phyloP scores from a whole-genome alignment of 2,329 filamentous ascomycete genomes.

The Beauveria sp. region DNA sequence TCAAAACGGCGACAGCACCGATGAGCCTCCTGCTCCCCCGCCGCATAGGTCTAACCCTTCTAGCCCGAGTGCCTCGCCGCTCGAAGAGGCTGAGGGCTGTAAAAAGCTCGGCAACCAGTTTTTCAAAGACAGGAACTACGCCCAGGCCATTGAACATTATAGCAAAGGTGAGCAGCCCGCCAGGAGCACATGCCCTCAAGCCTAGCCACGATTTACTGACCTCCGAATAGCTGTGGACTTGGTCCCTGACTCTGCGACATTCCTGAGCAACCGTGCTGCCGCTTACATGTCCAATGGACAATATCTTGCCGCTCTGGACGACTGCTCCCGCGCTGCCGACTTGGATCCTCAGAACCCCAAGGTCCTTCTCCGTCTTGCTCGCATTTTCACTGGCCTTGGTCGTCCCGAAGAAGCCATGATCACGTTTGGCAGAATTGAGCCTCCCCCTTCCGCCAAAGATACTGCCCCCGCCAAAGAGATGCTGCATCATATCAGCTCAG shows the following conservation, averaged over 20 bases:
- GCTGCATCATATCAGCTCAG: conserved; percentile 72
- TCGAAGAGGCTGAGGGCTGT: conserved; percentile 80
- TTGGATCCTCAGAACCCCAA: conserved; percentile 82
- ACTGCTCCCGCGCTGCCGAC: conserved; percentile 75
- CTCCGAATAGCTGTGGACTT: conserved; percentile 77
- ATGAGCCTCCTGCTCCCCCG: conserved; percentile 56
- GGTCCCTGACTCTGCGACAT: conserved; percentile 78
- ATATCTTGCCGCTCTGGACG: conserved; percentile 73
- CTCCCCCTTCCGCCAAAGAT: conserved; percentile 77
- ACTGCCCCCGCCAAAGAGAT: conserved; percentile 76
- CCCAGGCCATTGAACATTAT: conserved; percentile 84
- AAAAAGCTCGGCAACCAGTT: conserved; percentile 93
- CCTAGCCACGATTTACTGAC: conserved; percentile 12
- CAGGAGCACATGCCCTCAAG: not conserved
- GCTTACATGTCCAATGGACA: conserved; percentile 84
- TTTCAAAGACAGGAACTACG: conserved; percentile 91
- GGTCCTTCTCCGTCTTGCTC: conserved; percentile 77
- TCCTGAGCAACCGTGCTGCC: conserved; percentile 89
- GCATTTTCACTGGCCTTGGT: conserved; percentile 83
- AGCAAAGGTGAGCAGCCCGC: conserved; percentile 64
- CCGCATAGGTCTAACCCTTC: conserved; percentile 61
- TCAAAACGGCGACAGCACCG: conserved; percentile 37
- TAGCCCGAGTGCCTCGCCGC: conserved; percentile 45
- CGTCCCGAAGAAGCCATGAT: conserved; percentile 79
- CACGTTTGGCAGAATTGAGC: conserved; percentile 73